Base-by-base conservation (phyloP, 1,284 basidiomycete genomes). In the Hypsizygus ulmarius region DNA sequence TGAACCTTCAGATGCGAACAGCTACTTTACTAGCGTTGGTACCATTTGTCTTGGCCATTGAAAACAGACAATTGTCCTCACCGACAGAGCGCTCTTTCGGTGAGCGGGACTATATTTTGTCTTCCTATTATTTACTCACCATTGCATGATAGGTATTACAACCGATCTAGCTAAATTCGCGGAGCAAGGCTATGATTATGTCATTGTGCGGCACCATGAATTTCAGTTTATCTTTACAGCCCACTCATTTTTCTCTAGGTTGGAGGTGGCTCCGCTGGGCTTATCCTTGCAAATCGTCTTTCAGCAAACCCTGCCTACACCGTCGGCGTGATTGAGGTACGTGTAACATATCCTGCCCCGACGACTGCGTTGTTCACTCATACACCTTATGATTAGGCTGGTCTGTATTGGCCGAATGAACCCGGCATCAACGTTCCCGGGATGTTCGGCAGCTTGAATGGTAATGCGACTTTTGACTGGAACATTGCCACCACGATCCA, bases 391-490 rank as follows among this genome's bases (percentile, higher is more conserved):
- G 32, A 12, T 4, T 15, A 45, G 16, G 43, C 43, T 18, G 43
- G 43, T 7, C 25, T 21, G 8, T 45, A 38, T 21, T 39, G 27
- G 33, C 43, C 43, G 1, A 27, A 45, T 38, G 43, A 45, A 27
- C 25, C 21, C 19, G 18, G 21, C 43, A 45, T 45, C 35, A 45
- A 45, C 12, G 25, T 45, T 27, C 43, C 43, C 43, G 43, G 43
- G n/a, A 25, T 28, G 21, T 36, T 39, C 36, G 43, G 43, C 19
- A 34, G 32, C 21, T 7, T 25, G 7, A 25, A 25, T 16, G 45
- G 45, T 12, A 52, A 52, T 29, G 35, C 53, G 5, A 45, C 43
- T 1, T 44, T 46, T 16, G 53, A 55, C 33, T 55, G 53, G 53
- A 45, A 45, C 25, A 45, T 51, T 21, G 33, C 33, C 4, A 51